Percentiles rank a stretch among this genome's conserved stretches.
phyloP scores from a whole-genome alignment of 257 asterid species.

The Lavandula angustifolia region DNA sequence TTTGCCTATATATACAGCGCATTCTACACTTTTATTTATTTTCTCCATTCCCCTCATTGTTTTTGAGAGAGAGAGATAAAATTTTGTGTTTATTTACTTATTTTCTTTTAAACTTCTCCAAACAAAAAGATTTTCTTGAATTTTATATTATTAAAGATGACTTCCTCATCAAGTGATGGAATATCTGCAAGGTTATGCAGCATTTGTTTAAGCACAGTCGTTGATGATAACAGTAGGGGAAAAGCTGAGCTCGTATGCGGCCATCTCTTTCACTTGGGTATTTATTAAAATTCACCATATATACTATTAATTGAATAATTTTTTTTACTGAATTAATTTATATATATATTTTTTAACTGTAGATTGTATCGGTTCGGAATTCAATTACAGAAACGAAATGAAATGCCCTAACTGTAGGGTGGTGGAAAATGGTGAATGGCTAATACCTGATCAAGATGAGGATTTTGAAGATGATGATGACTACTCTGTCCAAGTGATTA shows the following conservation, averaged over 20 bases:
- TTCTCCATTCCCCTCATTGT: too few species aligned
- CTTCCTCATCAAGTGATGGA: neutral
- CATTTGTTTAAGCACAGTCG: slow-evolving; percentile 8
- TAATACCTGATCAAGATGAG: neutral
- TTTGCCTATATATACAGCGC: too few species aligned
- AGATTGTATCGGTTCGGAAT: slow-evolving; percentile 29
- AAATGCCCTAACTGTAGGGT: slow-evolving; percentile 28
- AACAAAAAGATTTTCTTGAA: too few species aligned
- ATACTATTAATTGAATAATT: too few species aligned
- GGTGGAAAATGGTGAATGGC: slow-evolving; percentile 22
- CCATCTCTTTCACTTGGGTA: slow-evolving; percentile 24
- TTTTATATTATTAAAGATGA: too few species aligned
- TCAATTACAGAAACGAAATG: slow-evolving; percentile 25
- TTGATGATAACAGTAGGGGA: slow-evolving; percentile 20
- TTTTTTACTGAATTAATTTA: too few species aligned
- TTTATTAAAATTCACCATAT: neutral
- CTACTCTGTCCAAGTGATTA: neutral
- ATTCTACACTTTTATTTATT: too few species aligned
- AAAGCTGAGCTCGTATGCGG: slow-evolving; percentile 23
- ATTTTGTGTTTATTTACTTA: too few species aligned
- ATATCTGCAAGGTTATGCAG: neutral
- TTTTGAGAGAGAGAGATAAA: too few species aligned
- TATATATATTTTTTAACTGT: too few species aligned
- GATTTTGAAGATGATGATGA: slow-evolving; percentile 11
- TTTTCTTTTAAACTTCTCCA: too few species aligned